Evolutionary conservation across 2,329 filamentous ascomycete genomes (phyloP), one percentile per base, ranked within the genome.

Genomic region (Microsporum audouinii): DNA sequence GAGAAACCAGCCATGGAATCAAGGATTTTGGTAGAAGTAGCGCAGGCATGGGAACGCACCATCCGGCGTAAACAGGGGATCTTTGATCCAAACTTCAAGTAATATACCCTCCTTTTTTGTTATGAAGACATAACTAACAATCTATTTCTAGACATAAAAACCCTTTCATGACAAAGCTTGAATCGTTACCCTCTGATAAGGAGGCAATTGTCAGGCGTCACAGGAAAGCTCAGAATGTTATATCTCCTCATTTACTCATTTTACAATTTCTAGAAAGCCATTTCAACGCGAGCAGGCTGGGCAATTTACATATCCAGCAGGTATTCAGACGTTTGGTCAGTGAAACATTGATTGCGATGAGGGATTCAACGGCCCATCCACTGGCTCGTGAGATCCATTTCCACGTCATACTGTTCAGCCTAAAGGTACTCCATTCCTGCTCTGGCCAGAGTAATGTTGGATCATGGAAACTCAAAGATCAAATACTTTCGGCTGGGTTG

Each of bases 231-330:
- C 89, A 95, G 68, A 88, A 94, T 68, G 77, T 92, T 58, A 83
- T 99, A 43, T 86, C 89, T 5, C 94, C 94, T 2, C 94, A 99
- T 72, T 85, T 89, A 59, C 85, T 88, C 29, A 76, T 97, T 31
- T 76, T 96, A 38, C 90, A 95, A 65, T 96, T 97, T 71, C 83
- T 99, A 63, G 86, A 84, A 62, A 99, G 94, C 69, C 92, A 97
- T 71, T 99, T 95, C 77, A 96, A 91, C 71, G 91, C 95, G 1
- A 91, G 88, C 10, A 84, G 91, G n/a, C 79, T 96, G 31, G 87
- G 89, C 31, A 96, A 87, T 66, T 81, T 85, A 1, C 88, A 96
- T 70, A 87, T 87, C 0, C 89, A 96, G 67, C 83, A 84, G 63
- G 82, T 91, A 2, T 96, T 96, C 73, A 78, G 88, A 63, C 88